These are phyloP conservation scores for Senecio squalidus DNA, from an alignment of 140 eudicot genomes.

Conservation along the genomic window DNA sequence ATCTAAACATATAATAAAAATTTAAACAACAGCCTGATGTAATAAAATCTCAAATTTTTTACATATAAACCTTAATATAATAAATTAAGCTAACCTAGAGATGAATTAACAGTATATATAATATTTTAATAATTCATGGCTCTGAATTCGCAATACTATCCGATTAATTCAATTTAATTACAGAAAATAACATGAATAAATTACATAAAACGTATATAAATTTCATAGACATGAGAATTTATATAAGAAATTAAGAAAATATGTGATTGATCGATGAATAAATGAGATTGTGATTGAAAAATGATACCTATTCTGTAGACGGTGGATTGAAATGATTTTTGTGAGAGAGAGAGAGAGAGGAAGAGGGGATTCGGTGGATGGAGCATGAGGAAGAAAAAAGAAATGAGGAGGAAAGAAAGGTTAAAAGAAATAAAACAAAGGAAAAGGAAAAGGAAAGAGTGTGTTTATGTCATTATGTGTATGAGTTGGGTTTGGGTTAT, in stretches of 20 bases:
- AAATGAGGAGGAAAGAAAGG: constrained; percentile 1
- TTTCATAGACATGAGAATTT: too few relatives aligned
- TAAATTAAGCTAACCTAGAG: too few relatives aligned
- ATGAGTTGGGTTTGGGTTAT: constrained; percentile 28
- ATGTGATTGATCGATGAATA: too few relatives aligned
- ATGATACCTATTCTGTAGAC: background rate
- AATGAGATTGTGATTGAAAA: background rate
- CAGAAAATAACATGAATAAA: too few relatives aligned
- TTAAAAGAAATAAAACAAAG: constrained; percentile 3
- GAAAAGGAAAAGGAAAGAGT: background rate
- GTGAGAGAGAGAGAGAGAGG: constrained; percentile 8
- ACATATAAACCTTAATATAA: too few relatives aligned
- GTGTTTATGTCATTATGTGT: constrained; percentile 20
- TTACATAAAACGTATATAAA: too few relatives aligned
- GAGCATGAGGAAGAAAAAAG: background rate
- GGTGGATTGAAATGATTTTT: constrained; percentile 13
- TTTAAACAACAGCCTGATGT: background rate
- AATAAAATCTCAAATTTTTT: too few relatives aligned
- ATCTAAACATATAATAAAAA: background rate
- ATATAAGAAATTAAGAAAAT: too few relatives aligned
- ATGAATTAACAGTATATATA: too few relatives aligned
- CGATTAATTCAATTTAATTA: too few relatives aligned
- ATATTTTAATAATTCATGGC: too few relatives aligned
- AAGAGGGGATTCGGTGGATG: constrained; percentile 28
- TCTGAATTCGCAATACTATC: too few relatives aligned